Evolutionary conservation across 345 rosid species (phyloP), one percentile per base, ranked within the genome.

Genomic region (Hibiscus mutabilis): DNA sequence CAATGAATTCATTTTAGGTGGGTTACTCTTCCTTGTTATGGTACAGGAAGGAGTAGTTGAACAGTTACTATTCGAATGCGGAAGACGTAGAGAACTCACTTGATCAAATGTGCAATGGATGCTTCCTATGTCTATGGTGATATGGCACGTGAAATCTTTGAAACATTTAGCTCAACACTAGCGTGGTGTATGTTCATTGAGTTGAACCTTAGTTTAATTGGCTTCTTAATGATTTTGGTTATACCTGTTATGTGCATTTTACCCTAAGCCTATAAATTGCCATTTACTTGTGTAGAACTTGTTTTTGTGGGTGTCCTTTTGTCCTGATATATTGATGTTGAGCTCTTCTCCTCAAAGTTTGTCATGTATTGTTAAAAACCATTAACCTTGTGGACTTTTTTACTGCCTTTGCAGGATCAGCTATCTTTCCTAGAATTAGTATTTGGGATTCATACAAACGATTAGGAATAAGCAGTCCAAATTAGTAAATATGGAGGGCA

Each of bases 91-190:
- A 74, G 35, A 57, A 68, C 73, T 74, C 61, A 57, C 27, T 9
- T 81, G 68, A 78, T 86, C 51, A 84, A 71, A 61, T 84, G 86
- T 79, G 89, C 92, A 42, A 88, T 83, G 92, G 88, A 79, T 82
- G 91, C 98, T 83, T 90, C 97, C 55, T 86, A 68, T 78, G 89
- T 96, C 55, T 86, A 68, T 78, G 89, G 92, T 66, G 94, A 89
- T 74, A 73, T 78, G 74, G 77, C 86, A 12, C 80, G 82, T 65
- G 83, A 82, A 82, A 66, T 76, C 88, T 62, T 27, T 19, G n/a
- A 31, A 31, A 37, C 44, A 27, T 31, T 77, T 24, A 12, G 60
- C 53, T 40, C 46, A 66, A 25, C 65, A 24, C 18, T 55, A 24
- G 35, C 33, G 24, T 49, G 10, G 24, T 37, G 18, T 55, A 19